phyloP scores from a whole-genome alignment of 1,139 yeast species.

The Scheffersomyces quercinus region DNA sequence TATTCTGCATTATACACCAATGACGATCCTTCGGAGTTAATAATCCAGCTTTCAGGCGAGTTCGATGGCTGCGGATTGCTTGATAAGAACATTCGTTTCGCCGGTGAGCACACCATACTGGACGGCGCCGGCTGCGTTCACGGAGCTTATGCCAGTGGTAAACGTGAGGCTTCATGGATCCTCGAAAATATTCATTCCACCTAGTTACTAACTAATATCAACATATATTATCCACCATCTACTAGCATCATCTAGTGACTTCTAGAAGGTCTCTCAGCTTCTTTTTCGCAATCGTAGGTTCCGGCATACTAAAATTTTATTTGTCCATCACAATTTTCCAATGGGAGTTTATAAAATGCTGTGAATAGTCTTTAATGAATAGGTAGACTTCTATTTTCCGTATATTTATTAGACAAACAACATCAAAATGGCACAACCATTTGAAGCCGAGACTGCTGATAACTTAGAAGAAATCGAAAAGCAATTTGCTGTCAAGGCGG shows the following conservation, averaged over 20 bases:
- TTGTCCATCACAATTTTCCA: not conserved
- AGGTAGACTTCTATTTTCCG: too few relatives aligned
- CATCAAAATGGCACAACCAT: conserved; percentile 19
- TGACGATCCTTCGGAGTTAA: conserved; percentile 65
- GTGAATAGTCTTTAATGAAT: not conserved
- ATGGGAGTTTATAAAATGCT: not conserved
- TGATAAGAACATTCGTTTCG: conserved; percentile 58
- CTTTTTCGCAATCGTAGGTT: too few relatives aligned
- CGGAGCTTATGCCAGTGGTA: conserved; percentile 74
- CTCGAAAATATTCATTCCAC: conserved; percentile 10
- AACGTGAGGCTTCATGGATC: conserved; percentile 62
- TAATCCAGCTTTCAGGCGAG: conserved; percentile 52
- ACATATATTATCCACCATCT: not conserved
- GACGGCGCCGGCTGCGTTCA: conserved; percentile 88
- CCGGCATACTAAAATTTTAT: not conserved
- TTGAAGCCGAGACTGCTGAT: conserved; percentile 58
- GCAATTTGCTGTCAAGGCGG: conserved; percentile 98
- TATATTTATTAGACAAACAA: not conserved
- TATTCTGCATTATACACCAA: conserved; percentile 69
- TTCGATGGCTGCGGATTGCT: conserved; percentile 50
- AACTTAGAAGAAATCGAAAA: conserved; percentile 76
- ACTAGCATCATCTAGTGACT: not conserved
- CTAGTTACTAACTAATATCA: too few relatives aligned
- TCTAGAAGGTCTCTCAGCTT: not conserved
- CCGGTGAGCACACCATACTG: conserved; percentile 78